Evolutionary conservation across 805 yeast genomes (phyloP).

Genomic region (Danielia oregonensis): DNA sequence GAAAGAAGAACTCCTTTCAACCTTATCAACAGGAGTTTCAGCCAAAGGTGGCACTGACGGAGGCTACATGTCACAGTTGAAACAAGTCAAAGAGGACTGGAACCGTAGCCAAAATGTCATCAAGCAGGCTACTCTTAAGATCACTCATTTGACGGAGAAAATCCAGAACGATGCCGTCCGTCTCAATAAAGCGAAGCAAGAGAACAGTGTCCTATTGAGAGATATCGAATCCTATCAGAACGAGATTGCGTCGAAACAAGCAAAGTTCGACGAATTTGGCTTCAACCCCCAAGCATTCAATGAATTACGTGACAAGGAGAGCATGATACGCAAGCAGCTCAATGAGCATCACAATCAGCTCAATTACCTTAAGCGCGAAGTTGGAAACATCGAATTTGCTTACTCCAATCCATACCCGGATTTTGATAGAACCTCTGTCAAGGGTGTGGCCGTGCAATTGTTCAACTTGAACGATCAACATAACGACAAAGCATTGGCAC

Average conservation of each 20-base stretch:
- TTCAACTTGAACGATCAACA: slow-evolving; percentile 60
- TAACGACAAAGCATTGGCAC: slow-evolving; percentile 66
- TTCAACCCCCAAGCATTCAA: slow-evolving; percentile 47
- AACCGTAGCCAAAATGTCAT: slow-evolving; percentile 52
- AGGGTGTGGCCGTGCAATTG: slow-evolving; percentile 87
- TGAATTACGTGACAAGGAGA: slow-evolving; percentile 46
- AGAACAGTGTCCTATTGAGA: slow-evolving; percentile 36
- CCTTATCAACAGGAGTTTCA: slow-evolving; percentile 86
- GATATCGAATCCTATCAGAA: slow-evolving; percentile 42
- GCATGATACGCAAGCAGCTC: slow-evolving; percentile 16
- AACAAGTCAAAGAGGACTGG: slow-evolving; percentile 54
- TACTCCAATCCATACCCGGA: slow-evolving; percentile 62
- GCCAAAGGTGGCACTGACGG: slow-evolving; percentile 70
- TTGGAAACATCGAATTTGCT: slow-evolving; percentile 72
- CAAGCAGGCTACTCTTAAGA: slow-evolving; percentile 57
- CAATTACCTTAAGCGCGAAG: slow-evolving; percentile 55
- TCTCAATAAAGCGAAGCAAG: slow-evolving; percentile 49
- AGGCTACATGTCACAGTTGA: slow-evolving; percentile 73
- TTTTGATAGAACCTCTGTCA: slow-evolving; percentile 61
- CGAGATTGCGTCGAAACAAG: slow-evolving; percentile 36
- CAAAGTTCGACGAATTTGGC: slow-evolving; percentile 49
- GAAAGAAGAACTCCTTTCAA: slow-evolving; percentile 77
- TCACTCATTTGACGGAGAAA: slow-evolving; percentile 54
- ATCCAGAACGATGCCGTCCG: slow-evolving; percentile 45
- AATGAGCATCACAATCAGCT: slow-evolving; percentile 40